Base-by-base conservation (phyloP, 2,329 filamentous ascomycete genomes). In the Orbilia ellipsospora region DNA sequence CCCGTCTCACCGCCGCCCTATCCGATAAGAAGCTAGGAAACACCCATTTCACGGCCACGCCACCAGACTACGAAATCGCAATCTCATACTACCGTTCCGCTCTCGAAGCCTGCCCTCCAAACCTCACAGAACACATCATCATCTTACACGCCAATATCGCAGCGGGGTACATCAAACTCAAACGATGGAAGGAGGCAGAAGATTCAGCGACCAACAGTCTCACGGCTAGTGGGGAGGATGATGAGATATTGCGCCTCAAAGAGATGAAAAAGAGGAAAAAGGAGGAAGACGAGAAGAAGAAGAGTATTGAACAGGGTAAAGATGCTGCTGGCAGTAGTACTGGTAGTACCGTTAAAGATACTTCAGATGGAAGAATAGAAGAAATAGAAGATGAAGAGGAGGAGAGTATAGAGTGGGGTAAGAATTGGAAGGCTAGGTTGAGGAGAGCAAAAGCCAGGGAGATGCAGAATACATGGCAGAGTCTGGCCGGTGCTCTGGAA, bases 391-490 rank as follows among this genome's bases (percentile, higher is more conserved):
- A 56, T 0, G 48, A 52, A 18, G 48, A n/a, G 16, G 61, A 66
- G 45, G 54, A 60, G n/a, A 54, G 18, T 7, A 51, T 77, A 10
- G 62, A 77, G 20, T 72, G 67, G 73, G 73, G 66, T n/a, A 72
- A 72, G 44, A 77, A 77, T 54, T 77, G 73, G 73, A 77, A 77
- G 56, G 73, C 73, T 2, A 48, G 73, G 18, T 31, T 77, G 54
- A 66, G 73, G 16, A 70, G 73, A 20, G 73, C 73, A n/a, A 77
- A 77, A 31, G 73, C 73, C 4, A 66, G 73, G 42, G 73, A 77
- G 61, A 77, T 77, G 73, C 73, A 77, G 61, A 36, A 56, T 48
- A 66, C 65, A 23, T 77, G 73, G 73, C 72, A 72, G 42, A 72
- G 66, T 28, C 60, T 77, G 2, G 40, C 66, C 2, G 66, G 66